These are phyloP conservation scores for Alliaria petiolata DNA, from an alignment of 345 rosid genomes.

Conservation along the genomic window DNA sequence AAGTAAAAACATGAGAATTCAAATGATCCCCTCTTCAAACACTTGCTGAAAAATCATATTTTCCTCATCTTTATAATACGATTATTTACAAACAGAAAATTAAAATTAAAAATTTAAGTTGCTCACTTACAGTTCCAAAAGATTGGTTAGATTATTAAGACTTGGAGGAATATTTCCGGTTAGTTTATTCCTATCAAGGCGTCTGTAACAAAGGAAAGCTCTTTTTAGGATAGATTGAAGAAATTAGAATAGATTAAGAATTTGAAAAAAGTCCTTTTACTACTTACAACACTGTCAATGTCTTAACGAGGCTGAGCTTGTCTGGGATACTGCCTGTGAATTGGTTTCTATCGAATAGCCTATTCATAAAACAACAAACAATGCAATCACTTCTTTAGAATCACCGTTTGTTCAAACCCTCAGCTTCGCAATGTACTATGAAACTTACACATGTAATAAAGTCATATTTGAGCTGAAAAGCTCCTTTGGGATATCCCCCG, in stretches of 20 bases:
- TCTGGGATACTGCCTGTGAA: constrained; percentile 54
- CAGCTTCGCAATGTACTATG: neutral
- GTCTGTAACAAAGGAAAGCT: constrained; percentile 45
- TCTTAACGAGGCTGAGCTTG: constrained; percentile 52
- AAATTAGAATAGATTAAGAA: neutral
- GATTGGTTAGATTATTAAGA: constrained; percentile 51
- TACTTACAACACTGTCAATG: constrained; percentile 68
- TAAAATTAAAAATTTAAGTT: too few species aligned
- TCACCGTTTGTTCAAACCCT: neutral
- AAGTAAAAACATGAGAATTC: too few species aligned
- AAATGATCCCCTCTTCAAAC: too few species aligned
- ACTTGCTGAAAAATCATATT: too few species aligned
- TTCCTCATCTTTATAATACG: too few species aligned
- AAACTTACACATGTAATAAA: constrained; percentile 74
- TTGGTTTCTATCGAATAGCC: constrained; percentile 70
- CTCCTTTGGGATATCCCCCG: constrained; percentile 51
- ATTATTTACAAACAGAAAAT: too few species aligned
- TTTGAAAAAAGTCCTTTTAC: too few species aligned
- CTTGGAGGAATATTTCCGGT: constrained; percentile 49
- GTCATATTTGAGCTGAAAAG: constrained; percentile 68
- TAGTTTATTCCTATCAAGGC: constrained; percentile 61
- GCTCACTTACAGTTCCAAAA: constrained; percentile 57
- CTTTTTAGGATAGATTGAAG: too few species aligned
- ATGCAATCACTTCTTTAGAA: neutral
- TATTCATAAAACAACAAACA: constrained; percentile 13